Evolutionary conservation across 257 asterid species (phyloP).

Genomic region (Hygrophila difformis): DNA sequence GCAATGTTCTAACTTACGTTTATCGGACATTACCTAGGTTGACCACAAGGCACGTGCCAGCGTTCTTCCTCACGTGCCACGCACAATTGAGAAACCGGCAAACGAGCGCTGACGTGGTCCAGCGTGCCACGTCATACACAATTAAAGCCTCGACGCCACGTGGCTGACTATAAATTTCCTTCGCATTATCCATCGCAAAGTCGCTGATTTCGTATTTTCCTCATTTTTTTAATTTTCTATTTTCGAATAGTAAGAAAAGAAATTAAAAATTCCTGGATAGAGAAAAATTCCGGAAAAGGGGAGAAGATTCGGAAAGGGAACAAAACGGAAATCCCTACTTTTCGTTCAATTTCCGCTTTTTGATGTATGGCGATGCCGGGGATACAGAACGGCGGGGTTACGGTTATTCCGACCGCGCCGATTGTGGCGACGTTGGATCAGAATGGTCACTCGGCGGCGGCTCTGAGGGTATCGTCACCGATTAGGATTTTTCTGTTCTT

Average conservation of each 20-base stretch:
- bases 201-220: conserved; percentile 21
- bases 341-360: not conserved
- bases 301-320: conserved; percentile 9
- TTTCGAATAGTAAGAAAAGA: not conserved
- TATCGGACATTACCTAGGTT: too few species aligned
- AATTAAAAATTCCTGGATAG: conserved; percentile 20
- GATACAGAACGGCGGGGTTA: conserved; percentile 34
- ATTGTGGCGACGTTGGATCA: conserved; percentile 23
- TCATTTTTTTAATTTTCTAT: conserved; percentile 8
- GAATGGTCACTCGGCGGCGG: conserved; percentile 21
- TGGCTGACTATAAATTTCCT: conserved; percentile 50
- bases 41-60: too few species aligned
- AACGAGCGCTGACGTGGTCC: conserved; percentile 44
- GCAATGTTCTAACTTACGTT: too few species aligned
- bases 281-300: conserved; percentile 19
- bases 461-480: conserved; percentile 41
- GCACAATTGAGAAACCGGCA: too few species aligned
- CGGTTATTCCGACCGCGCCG: conserved; percentile 28
- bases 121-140: conserved; percentile 33
- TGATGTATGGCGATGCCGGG: conserved; percentile 40
- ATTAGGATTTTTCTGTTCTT: conserved; percentile 61
- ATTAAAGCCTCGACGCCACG: conserved; percentile 37
- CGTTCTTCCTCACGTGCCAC: too few species aligned
- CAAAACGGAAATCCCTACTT: not conserved
- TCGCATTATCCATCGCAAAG: conserved; percentile 34